These are phyloP conservation scores for Phellinidium pouzarii DNA, from an alignment of 1,284 basidiomycete species.

Conservation along the genomic window DNA sequence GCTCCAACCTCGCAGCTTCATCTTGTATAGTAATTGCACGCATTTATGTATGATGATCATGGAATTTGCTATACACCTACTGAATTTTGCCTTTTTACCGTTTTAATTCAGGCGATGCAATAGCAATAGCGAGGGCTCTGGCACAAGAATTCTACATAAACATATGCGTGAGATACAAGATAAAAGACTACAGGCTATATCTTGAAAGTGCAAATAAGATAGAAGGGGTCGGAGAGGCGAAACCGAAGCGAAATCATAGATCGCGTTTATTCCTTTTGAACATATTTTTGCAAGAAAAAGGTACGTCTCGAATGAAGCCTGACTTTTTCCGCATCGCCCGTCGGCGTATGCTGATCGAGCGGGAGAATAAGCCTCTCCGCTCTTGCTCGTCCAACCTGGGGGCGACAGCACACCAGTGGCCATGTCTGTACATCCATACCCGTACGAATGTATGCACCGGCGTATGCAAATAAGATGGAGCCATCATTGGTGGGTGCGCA, in stretches of 20 bases:
- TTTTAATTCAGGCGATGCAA: background rate
- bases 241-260: background rate
- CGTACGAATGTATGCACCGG: conserved; percentile 23
- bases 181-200: conserved; percentile 1
- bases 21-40: conserved; percentile 2
- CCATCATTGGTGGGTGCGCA: conserved; percentile 38
- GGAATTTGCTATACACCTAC: background rate
- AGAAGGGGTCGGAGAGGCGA: background rate
- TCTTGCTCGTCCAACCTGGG: conserved; percentile 43
- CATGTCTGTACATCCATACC: conserved; percentile 44
- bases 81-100: background rate
- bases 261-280: conserved; percentile 11
- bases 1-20: background rate
- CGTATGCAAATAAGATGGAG: conserved; percentile 8
- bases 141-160: background rate
- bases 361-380: conserved; percentile 36
- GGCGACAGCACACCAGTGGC: conserved; percentile 47
- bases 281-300: conserved; percentile 5
- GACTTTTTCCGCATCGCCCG: conserved; percentile 10
- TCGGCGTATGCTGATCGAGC: conserved; percentile 23
- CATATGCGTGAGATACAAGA: background rate
- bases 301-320: background rate
- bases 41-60: conserved; percentile 1
- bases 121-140: background rate
- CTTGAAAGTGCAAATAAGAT: too few species aligned